Evolutionary conservation across 108 stramenopile genomes (phyloP), one percentile per base, ranked within the genome.

Genomic region (Cyclostephanos invisitatus): DNA sequence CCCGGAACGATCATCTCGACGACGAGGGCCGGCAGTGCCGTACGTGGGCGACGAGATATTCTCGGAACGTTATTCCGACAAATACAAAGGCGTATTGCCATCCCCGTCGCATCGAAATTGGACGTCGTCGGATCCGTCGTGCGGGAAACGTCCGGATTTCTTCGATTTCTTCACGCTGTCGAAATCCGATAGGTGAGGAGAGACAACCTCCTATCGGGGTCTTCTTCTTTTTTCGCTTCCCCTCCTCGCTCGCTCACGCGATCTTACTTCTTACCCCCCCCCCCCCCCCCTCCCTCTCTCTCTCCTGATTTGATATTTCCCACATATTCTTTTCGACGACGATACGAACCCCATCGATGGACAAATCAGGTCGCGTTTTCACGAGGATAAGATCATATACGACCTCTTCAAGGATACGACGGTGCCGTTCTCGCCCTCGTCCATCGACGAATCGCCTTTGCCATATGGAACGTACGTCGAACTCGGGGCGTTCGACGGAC

Each of bases 401-500:
- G 60, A 61, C 37, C 60, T 61, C 7, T 61, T 61, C 60, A 61
- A 61, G 29, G 35, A 61, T 28, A 61, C 36, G 18, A 61, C 60
- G 5, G 7, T 21, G 24, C 36, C 60, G 35, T 61, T 28, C 1
- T 61, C 60, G 7, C 27, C 60, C 1, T 61, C 60, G 7, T 20
- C 60, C 5, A 6, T 12, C 60, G 60, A 61, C 0, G 0, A 8
- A n/a, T 32, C 60, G 7, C 25, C 32, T 3, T 27, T 61, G 25
- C 51, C 51, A 7, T 24, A 53, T 18, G 85, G 85, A 50, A 84
- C 64, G 11, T 84, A 72, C 55, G 78, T 88, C 4, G 88, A 89
- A 60, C 44, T 89, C 28, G 88, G 88, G 6, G 88, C 85, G 22
- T 86, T 75, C 61, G 64, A 86, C 70, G 88, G 88, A 5, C 68